These are phyloP conservation scores for Nasturtium officinale DNA, from an alignment of 345 rosid species.

Conservation along the genomic window DNA sequence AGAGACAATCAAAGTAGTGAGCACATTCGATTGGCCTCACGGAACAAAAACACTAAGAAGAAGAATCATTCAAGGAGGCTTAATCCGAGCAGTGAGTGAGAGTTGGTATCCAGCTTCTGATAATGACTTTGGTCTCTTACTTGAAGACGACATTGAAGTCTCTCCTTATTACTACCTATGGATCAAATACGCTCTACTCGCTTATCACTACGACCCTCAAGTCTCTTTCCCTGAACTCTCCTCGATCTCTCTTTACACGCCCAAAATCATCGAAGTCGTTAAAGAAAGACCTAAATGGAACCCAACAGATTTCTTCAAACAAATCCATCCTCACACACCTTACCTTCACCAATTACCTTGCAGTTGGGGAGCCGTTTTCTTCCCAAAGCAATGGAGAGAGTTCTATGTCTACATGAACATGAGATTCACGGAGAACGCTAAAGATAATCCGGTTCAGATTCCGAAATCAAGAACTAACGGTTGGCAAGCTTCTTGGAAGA, in stretches of 20 bases:
- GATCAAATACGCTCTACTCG: slow-evolving; percentile 87
- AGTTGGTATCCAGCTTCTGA: slow-evolving; percentile 97
- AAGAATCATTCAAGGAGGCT: slow-evolving; percentile 97
- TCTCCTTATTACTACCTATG: slow-evolving; percentile 93
- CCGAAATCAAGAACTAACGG: slow-evolving; percentile 96
- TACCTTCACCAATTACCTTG: slow-evolving; percentile 96
- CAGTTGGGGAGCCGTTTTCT: slow-evolving; percentile 98
- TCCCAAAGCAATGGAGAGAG: slow-evolving; percentile 99
- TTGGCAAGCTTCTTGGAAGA: slow-evolving; percentile 99
- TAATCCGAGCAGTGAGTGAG: slow-evolving; percentile 97
- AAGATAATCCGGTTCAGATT: slow-evolving; percentile 89
- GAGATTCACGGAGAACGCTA: slow-evolving; percentile 92
- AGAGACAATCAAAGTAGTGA: slow-evolving; percentile 72
- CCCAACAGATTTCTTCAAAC: slow-evolving; percentile 81
- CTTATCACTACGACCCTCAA: slow-evolving; percentile 97
- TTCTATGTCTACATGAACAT: slow-evolving; percentile 98
- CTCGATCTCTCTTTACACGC: slow-evolving; percentile 90
- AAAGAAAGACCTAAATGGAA: slow-evolving; percentile 97
- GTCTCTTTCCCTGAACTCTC: slow-evolving; percentile 81
- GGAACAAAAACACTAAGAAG: slow-evolving; percentile 86
- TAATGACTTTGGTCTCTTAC: slow-evolving; percentile 84
- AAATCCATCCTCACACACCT: slow-evolving; percentile 87
- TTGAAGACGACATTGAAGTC: slow-evolving; percentile 96
- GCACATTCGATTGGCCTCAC: slow-evolving; percentile 85
- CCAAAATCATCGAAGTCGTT: slow-evolving; percentile 82